Base-by-base conservation (phyloP, 2,329 filamentous ascomycete species). In the Fusarium musae region DNA sequence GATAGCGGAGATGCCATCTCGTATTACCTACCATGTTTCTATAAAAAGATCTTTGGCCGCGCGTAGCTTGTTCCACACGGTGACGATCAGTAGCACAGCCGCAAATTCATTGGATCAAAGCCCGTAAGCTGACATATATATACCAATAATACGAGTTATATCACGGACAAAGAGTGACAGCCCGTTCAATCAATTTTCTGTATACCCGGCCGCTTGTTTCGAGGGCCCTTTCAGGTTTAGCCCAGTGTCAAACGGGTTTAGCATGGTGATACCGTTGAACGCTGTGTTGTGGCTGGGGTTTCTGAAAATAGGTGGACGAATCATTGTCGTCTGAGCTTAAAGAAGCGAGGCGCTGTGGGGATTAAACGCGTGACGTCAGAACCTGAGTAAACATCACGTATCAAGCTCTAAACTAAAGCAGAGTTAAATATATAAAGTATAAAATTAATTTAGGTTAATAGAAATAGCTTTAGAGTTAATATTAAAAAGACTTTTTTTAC, bases 21-120 rank as follows among this genome's bases (percentile, higher is more conserved):
- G 54, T 58, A 58, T 49, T 49, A 58, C 40, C 12, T 32, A 57
- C n/a, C 1, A 11, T 49, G 66, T 69, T 69, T 19, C 66, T 69
- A 69, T 69, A 69, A 69, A 69, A 69, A 69, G 66, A 70, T 6
- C 7, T 2, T 2, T 46, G 49, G 65, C 63, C 65, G 63, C 66
- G 66, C 50, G 65, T 69, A 46, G 66, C 26, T 54, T 42, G 58
- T 59, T 50, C 63, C 63, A 62, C 47, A 52, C 28, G 3, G 21
- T 23, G 46, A 21, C 50, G 32, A 59, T 53, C 50, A 15, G 37
- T 46, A 40, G 30, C 47, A n/a, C 40, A 42, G 19, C 32, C 36
- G 9, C 15, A 13, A 37, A n/a, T 0, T 34, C 21, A 65, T 59
- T 69, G 52, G 59, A 11, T 9, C 2, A 40, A 53, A 42, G 3